These are phyloP conservation scores for Nakazawaea ishiwadae DNA, from an alignment of 805 yeast species.

Conservation along the genomic window DNA sequence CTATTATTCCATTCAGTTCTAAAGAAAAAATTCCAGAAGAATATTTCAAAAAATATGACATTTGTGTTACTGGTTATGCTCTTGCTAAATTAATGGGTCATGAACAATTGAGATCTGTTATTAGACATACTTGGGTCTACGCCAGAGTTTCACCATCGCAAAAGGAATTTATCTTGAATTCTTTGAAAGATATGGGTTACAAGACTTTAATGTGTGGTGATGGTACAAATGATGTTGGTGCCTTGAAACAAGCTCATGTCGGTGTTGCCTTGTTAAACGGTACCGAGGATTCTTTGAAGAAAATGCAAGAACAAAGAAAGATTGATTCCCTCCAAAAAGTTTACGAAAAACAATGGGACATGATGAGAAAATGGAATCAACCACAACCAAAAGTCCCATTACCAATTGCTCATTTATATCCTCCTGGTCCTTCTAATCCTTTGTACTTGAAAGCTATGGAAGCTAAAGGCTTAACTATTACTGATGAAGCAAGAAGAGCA, in stretches of 20 bases:
- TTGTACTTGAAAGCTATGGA: conserved; percentile 82
- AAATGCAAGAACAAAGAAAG: conserved; percentile 76
- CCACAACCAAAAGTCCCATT: conserved; percentile 82
- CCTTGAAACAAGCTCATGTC: conserved; percentile 95
- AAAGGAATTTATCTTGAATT: conserved; percentile 83
- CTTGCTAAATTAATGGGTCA: conserved; percentile 62
- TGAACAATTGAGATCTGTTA: conserved; percentile 62
- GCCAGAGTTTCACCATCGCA: conserved; percentile 97
- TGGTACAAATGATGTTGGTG: conserved; percentile 99
- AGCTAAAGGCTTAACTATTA: conserved; percentile 73
- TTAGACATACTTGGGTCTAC: conserved; percentile 92
- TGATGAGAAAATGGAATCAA: conserved; percentile 77
- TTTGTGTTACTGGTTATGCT: conserved; percentile 94
- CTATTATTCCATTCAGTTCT: conserved; percentile 62
- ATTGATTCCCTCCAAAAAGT: conserved; percentile 58
- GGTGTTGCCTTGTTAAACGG: conserved; percentile 98
- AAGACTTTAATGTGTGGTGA: conserved; percentile 98
- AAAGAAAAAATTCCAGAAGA: conserved; percentile 48
- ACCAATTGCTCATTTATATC: conserved; percentile 89
- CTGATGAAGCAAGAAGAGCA: conserved; percentile 63
- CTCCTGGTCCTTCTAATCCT: conserved; percentile 93
- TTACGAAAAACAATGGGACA: conserved; percentile 78
- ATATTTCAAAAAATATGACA: conserved; percentile 65
- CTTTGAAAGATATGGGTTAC: conserved; percentile 84
- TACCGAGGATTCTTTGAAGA: conserved; percentile 89